Conservation (phyloP, 768 basidiomycete genomes). For the Nidularia pulvinata region DNA sequence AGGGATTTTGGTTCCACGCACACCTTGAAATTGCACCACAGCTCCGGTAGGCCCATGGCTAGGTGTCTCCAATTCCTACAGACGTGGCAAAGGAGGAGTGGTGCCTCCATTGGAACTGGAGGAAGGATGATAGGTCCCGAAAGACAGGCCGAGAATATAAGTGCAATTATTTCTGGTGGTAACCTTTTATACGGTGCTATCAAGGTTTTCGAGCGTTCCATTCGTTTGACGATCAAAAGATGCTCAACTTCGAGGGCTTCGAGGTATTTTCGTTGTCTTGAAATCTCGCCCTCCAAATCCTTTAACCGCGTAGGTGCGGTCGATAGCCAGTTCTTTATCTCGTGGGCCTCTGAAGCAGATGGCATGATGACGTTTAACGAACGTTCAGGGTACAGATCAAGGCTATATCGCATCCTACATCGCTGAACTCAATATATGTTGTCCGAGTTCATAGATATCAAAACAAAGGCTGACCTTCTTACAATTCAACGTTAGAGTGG, state of each 20-base stretch:
- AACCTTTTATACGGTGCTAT: background rate
- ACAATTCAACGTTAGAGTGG: background rate
- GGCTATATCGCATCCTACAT: background rate
- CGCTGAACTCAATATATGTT: background rate
- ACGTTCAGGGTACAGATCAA: background rate
- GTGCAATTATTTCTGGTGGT: background rate
- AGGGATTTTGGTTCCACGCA: background rate
- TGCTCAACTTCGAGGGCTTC: background rate
- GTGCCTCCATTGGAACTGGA: background rate
- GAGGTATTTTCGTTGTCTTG: background rate
- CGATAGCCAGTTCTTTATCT: background rate
- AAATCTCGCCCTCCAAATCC: background rate
- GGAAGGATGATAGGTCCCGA: background rate
- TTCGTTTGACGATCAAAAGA: background rate
- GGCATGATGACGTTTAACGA: background rate
- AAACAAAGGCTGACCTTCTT: background rate
- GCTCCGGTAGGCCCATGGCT: background rate
- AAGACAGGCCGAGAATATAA: background rate
- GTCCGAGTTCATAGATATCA: background rate
- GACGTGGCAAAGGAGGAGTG: background rate
- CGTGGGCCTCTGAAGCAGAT: background rate
- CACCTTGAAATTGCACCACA: background rate
- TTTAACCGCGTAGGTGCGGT: background rate
- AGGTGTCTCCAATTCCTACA: background rate
- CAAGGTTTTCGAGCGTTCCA: background rate